These are phyloP conservation scores for Thecaphora thlaspeos DNA, from an alignment of 1,284 basidiomycete genomes.

Conservation along the genomic window DNA sequence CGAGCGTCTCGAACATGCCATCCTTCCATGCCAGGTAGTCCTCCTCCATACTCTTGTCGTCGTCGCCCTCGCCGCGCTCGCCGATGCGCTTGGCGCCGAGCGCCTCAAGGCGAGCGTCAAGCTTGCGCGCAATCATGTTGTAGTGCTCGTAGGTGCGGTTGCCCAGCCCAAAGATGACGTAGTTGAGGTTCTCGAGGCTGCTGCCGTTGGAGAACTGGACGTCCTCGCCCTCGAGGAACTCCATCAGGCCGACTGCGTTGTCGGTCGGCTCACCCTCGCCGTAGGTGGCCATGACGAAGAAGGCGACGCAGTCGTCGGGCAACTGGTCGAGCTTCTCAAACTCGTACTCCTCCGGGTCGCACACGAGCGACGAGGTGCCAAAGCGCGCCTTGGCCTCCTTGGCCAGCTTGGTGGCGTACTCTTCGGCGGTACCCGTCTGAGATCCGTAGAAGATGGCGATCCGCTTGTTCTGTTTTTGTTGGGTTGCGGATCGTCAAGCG, in stretches of 20 bases:
- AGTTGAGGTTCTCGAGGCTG: slow-evolving; percentile 83
- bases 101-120: slow-evolving; percentile 72
- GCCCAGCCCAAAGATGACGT: slow-evolving; percentile 90
- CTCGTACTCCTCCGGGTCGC: slow-evolving; percentile 67
- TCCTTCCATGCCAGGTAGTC: slow-evolving; percentile 99
- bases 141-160: slow-evolving; percentile 82
- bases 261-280: slow-evolving; percentile 99
- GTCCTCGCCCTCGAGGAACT: slow-evolving; percentile 80
- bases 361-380: slow-evolving; percentile 54
- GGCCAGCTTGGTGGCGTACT: slow-evolving; percentile 55
- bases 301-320: slow-evolving; percentile 78
- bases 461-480: slow-evolving; percentile 55
- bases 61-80: slow-evolving; percentile 90
- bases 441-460: slow-evolving; percentile 57
- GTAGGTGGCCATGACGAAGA: slow-evolving; percentile 97
- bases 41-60: slow-evolving; percentile 99
- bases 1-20: slow-evolving; percentile 87
- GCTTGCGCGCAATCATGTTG: slow-evolving; percentile 79
- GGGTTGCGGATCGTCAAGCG: neutral
- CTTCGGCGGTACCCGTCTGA: slow-evolving; percentile 57
- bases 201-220: slow-evolving; percentile 82
- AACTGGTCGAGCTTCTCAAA: slow-evolving; percentile 91
- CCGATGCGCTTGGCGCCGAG: slow-evolving; percentile 87
- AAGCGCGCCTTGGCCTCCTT: slow-evolving; percentile 57
- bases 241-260: slow-evolving; percentile 92